Base-by-base conservation (phyloP, 768 basidiomycete species). In the Lentinus tigrinus region DNA sequence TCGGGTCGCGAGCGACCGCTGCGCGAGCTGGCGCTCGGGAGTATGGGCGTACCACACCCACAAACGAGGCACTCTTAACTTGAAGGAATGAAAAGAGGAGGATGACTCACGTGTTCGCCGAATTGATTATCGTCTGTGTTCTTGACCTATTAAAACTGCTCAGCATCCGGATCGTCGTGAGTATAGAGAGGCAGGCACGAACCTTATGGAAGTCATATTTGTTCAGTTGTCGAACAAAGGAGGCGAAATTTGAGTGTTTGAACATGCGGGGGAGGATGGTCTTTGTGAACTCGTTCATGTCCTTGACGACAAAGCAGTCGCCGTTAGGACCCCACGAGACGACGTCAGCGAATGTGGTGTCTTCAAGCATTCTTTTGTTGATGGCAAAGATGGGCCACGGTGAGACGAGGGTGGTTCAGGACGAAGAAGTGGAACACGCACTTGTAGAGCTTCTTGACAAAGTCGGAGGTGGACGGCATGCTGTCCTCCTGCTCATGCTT, bases 201-300 rank as follows among this genome's bases (percentile, higher is more conserved):
- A 81, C 89, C 78, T 96, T 96, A 80, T 95, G 94, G 64, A 96
- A 96, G 74, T 95, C 94, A 70, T 96, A 96, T 72, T 95, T 96
- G 80, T 96, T 96, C 34, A 96, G 79, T 72, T 96, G 94, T 10
- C 93, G 83, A 5, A 96, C 94, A 69, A 96, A 96, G 53, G 82
- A 85, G 28, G 93, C 93, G 72, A 96, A 96, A 69, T 96, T 96
- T 7, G 90, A 93, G 70, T 96, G 93, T 72, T 95, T 95, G 84
- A 96, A 96, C 80, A 94, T 86, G 37, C 89, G 87, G 7, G 93
- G 93, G 8, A 96, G 82, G 70, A 95, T 79, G 70, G 81, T 84
- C 73, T 93, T 94, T 37, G 94, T 95, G 74, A 96, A 96, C 66
- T 94, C 93, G 74, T 93, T 95, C 91, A 95, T 95, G 78, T 95